Evolutionary conservation across 202 grass and related monocot genomes (phyloP).

Genomic region (Dendrocalamus latiflorus): DNA sequence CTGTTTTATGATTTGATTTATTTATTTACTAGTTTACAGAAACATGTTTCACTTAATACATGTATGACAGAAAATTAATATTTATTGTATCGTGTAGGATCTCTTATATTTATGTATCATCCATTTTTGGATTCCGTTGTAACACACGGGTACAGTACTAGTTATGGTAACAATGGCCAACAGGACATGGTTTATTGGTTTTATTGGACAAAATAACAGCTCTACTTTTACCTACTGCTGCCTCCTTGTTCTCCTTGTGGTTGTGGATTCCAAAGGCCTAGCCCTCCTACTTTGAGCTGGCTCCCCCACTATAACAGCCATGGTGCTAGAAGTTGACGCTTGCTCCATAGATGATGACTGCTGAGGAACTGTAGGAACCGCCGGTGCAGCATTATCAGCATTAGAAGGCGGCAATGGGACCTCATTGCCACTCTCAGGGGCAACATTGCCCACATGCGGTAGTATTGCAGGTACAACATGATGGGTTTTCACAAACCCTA

Average conservation of each 20-base stretch:
- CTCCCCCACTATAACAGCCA: conserved; percentile 25
- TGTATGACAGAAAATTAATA: too few relatives aligned
- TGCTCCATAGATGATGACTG: conserved; percentile 43
- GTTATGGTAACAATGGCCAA: not conserved
- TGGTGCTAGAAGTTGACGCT: conserved; percentile 42
- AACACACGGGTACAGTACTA: too few relatives aligned
- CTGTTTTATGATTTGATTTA: too few relatives aligned
- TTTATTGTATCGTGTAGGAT: too few relatives aligned
- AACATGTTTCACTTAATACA: too few relatives aligned
- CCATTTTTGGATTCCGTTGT: too few relatives aligned
- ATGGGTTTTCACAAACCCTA: too few relatives aligned
- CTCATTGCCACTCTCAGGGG: conserved; percentile 9
- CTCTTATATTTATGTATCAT: too few relatives aligned
- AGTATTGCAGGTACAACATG: not conserved
- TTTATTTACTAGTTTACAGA: too few relatives aligned
- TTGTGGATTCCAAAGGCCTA: conserved; percentile 18
- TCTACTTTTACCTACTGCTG: conserved; percentile 17
- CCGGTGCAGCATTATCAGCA: not conserved
- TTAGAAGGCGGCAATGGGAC: not conserved
- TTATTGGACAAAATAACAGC: conserved; percentile 6
- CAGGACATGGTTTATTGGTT: not conserved
- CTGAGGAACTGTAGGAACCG: not conserved
- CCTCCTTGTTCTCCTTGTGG: conserved; percentile 47
- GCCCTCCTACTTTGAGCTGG: conserved; percentile 23
- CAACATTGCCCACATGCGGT: not conserved